Conservation (phyloP, 1,139 yeast species). For the Diutina pseudorugosa region DNA sequence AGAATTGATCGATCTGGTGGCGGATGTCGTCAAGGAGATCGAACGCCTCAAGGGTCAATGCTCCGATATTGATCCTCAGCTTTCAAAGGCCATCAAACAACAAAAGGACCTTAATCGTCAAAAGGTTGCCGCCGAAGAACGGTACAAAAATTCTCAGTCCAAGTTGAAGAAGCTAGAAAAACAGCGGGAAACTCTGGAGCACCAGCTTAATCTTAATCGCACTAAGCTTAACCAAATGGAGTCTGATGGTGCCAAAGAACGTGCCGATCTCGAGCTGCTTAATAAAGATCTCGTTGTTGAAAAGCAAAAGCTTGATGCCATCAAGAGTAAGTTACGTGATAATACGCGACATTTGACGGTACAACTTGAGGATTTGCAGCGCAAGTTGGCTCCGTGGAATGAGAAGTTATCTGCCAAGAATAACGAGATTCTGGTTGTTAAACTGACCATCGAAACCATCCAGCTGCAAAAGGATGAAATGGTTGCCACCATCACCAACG, state of each 20-base stretch:
- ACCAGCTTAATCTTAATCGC: conserved; percentile 27
- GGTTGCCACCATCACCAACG: conserved; percentile 32
- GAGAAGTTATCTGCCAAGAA: conserved; percentile 54
- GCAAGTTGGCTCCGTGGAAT: conserved; percentile 75
- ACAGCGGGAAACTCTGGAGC: conserved; percentile 24
- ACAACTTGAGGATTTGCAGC: conserved; percentile 52
- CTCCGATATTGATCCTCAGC: not conserved
- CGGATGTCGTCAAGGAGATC: conserved; percentile 15
- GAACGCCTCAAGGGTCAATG: not conserved
- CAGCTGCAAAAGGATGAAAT: conserved; percentile 33
- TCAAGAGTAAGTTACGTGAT: conserved; percentile 55
- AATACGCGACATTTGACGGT: conserved; percentile 58
- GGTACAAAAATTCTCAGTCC: conserved; percentile 46
- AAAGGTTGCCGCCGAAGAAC: conserved; percentile 64
- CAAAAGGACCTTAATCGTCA: conserved; percentile 30
- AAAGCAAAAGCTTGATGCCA: conserved; percentile 41
- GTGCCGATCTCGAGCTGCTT: conserved; percentile 32
- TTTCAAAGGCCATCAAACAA: conserved; percentile 12
- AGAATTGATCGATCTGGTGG: conserved; percentile 14
- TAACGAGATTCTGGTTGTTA: conserved; percentile 52
- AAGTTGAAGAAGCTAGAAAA: conserved; percentile 56
- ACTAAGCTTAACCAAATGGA: conserved; percentile 34
- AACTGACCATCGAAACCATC: conserved; percentile 54
- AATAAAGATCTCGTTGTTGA: conserved; percentile 38
- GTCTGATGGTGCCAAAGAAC: conserved; percentile 28